A percentile compares a stretch with the other conserved stretches of the same genome.
phyloP scores from a whole-genome alignment of 2,329 filamentous ascomycete genomes.

The Xylaria sp. region DNA sequence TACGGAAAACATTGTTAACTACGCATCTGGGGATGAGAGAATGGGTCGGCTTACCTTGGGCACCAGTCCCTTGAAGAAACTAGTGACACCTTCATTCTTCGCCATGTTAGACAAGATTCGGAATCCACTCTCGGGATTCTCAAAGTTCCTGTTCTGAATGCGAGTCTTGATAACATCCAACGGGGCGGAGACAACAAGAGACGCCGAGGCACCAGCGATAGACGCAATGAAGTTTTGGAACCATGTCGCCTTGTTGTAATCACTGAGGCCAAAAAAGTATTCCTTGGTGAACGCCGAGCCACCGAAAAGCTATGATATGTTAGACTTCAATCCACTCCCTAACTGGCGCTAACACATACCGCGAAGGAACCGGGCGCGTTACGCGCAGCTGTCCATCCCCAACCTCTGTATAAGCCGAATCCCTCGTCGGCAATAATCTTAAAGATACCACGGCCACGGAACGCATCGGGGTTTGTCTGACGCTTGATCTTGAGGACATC shows the following conservation, averaged over 20 bases:
- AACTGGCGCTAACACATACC: constrained; percentile 59
- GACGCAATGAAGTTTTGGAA: constrained; percentile 97
- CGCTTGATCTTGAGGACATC: constrained; percentile 99
- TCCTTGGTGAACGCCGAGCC: constrained; percentile 97
- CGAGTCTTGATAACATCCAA: constrained; percentile 98
- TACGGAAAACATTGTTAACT: constrained; percentile 40
- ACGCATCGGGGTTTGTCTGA: constrained; percentile 98
- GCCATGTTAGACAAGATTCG: constrained; percentile 92
- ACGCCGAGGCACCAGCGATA: constrained; percentile 91
- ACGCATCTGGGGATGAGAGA: background rate
- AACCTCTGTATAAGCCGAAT: constrained; percentile 92
- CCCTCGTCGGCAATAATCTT: constrained; percentile 92
- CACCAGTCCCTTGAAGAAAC: constrained; percentile 97
- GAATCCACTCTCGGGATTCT: constrained; percentile 94
- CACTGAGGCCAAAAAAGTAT: constrained; percentile 84
- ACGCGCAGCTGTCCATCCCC: constrained; percentile 95
- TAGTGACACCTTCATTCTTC: constrained; percentile 80
- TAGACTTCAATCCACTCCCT: constrained; percentile 27
- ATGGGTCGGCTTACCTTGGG: constrained; percentile 70
- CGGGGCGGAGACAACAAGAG: constrained; percentile 93
- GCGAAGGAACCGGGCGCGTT: constrained; percentile 98
- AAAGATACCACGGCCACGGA: constrained; percentile 89
- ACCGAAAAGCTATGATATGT: constrained; percentile 78
- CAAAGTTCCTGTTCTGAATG: constrained; percentile 98
- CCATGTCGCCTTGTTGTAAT: constrained; percentile 97